Base-by-base conservation (phyloP, 306 rosid genomes). In the Ziziphus jujuba region DNA sequence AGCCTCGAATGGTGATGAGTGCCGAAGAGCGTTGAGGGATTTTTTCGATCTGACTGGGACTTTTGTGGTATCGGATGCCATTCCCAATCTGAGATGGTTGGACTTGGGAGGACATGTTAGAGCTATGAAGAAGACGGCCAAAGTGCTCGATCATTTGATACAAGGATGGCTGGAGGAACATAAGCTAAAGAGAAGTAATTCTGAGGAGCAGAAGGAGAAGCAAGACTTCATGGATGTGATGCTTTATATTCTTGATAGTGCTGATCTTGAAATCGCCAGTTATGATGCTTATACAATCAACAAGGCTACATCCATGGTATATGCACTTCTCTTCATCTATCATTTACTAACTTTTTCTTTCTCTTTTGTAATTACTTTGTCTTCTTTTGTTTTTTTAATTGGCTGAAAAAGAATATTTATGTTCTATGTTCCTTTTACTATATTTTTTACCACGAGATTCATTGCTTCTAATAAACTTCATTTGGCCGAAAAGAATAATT, bases 41-140 rank as follows among this genome's bases (percentile, higher is more conserved):
- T 73, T 56, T 35, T 2, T 65, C 14, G 22, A 31, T 3, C 34
- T 64, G 52, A 10, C 48, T 7, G 72, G 66, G 17, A 10, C 51
- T 21, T 64, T 73, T 5, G 66, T 49, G 25, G 25, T 57, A 59
- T 48, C 72, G 1, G 77, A 73, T 47, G 38, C 59, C 25, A 34
- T 73, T 22, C 77, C 77, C 8, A 47, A 17, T 21, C n/a, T 65
- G 72, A 44, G 66, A 40, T 73, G 77, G 77, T 51, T 68, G 59
- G 74, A 75, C 8, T 75, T 59, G 31, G 56, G 62, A 1, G 69
- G 73, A 0, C 15, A 67, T 13, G 48, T 49, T 69, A 67, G 14
- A 25, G 36, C 61, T 22, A 74, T 74, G 69, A 60, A 40, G 56
- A 28, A 38, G 33, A 60, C 60, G 4, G 47, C 51, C 5, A 60